A percentile compares a stretch with the other conserved stretches of the same genome.
phyloP scores from a whole-genome alignment of 805 yeast genomes.

The Kodamaea kaohsiungensis region DNA sequence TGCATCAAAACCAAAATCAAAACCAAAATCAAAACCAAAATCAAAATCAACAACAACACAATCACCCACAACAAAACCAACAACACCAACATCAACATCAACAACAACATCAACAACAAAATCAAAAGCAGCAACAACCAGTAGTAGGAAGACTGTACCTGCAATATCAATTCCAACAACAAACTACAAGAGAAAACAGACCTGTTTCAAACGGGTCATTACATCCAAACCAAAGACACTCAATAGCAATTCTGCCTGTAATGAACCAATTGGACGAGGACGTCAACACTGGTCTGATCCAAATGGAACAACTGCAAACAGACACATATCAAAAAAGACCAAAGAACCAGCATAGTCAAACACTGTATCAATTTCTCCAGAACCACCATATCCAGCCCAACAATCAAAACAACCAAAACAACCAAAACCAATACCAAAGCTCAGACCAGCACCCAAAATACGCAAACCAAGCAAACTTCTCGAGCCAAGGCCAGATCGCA shows the following conservation, averaged over 20 bases:
- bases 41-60: constrained; percentile 4
- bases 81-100: constrained; percentile 4
- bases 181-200: background rate
- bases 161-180: constrained; percentile 3
- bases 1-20: constrained; percentile 4
- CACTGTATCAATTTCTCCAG: background rate
- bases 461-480: background rate
- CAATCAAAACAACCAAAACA: constrained; percentile 2
- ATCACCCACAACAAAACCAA: constrained; percentile 1
- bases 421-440: too few relatives aligned
- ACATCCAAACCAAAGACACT: constrained; percentile 25
- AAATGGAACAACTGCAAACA: background rate
- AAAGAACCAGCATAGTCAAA: background rate
- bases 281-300: background rate
- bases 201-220: background rate
- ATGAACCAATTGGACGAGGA: constrained; percentile 6
- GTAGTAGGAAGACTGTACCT: background rate
- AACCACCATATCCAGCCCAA: background rate
- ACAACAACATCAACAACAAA: constrained; percentile 3
- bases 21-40: background rate
- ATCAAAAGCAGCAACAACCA: background rate
- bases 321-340: background rate
- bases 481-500: background rate
- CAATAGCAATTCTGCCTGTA: constrained; percentile 29
- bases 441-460: background rate